Evolutionary conservation across 2,329 filamentous ascomycete species (phyloP), one percentile per base, ranked within the genome.

Genomic region (Colletotrichum spaethianum): DNA sequence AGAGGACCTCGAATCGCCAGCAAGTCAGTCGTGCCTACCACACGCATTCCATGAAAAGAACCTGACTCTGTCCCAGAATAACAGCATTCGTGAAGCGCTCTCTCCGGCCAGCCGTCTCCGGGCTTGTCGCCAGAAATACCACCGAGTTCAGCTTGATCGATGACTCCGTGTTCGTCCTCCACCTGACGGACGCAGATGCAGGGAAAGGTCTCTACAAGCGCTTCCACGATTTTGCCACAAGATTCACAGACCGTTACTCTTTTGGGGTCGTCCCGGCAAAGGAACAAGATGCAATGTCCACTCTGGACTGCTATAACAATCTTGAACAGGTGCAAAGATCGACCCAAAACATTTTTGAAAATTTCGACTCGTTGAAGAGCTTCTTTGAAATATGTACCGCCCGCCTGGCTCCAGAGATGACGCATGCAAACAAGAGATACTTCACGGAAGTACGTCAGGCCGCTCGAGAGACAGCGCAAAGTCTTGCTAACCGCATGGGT

Each of bases 331-430:
- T 82, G 57, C 77, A 82, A 44, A 78, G 80, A 63, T 73, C 77
- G 3, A 66, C 80, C 1, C 70, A 78, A 0, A 80, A 83, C 6
- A 67, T 85, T 4, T 60, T 84, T 3, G 72, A 76, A 2, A 72
- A 74, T 4, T 75, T 83, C 3, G 75, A 77, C 8, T 77, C 81
- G 0, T 67, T 87, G 1, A 76, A 82, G 26, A 74, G 72, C 0
- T 82, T 86, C n/a, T 67, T 87, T 12, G 75, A 79, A 33, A 74
- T 65, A 0, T 87, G 85, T 50, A 76, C 82, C 0, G 73, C 74
- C 11, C 82, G 83, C 0, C 59, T 85, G 18, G 83, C 88, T 7
- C 82, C 81, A 0, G 82, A 86, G 66, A 79, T 88, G 62, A 86
- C 83, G 1, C 77, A 84, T 26, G 78, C 80, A 31, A 87, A 82